Percentiles rank a stretch among this genome's conserved stretches.
Evolutionary conservation across 352 stramenopile species (phyloP).

Genomic region (Pythium sp.): DNA sequence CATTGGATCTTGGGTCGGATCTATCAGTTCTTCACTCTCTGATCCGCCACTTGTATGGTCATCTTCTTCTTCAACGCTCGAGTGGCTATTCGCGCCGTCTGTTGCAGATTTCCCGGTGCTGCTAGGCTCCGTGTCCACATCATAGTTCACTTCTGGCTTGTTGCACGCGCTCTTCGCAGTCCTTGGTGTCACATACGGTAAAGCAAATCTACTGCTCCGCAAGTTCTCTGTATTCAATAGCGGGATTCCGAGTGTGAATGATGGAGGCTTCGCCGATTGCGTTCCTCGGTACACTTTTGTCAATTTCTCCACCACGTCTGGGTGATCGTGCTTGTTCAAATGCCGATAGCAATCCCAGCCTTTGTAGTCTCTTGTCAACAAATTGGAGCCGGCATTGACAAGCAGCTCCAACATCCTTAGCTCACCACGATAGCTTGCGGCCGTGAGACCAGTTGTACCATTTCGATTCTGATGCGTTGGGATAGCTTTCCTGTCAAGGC

Average conservation of each 20-base stretch:
- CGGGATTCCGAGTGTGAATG: constrained; percentile 13
- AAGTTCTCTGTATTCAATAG: not conserved
- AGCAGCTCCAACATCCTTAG: constrained; percentile 35
- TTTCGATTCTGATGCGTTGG: constrained; percentile 44
- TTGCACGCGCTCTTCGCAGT: not conserved
- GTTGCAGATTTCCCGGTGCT: not conserved
- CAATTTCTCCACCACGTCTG: constrained; percentile 35
- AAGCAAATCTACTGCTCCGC: not conserved
- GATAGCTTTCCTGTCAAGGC: constrained; percentile 37
- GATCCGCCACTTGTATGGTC: not conserved
- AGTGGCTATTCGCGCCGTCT: not conserved
- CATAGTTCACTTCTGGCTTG: not conserved
- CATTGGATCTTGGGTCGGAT: constrained; percentile 14
- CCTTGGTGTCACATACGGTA: not conserved
- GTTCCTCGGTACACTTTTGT: constrained; percentile 20
- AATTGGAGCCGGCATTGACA: constrained; percentile 28
- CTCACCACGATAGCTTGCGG: constrained; percentile 42
- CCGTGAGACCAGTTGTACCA: constrained; percentile 45
- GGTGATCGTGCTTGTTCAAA: constrained; percentile 41
- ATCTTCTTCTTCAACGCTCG: not conserved
- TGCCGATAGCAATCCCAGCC: constrained; percentile 39
- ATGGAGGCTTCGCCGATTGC: not conserved
- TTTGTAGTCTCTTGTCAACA: constrained; percentile 46
- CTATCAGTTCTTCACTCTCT: not conserved
- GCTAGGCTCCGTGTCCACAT: not conserved